Conservation (phyloP, 768 basidiomycete genomes). For the Lactarius vividus region DNA sequence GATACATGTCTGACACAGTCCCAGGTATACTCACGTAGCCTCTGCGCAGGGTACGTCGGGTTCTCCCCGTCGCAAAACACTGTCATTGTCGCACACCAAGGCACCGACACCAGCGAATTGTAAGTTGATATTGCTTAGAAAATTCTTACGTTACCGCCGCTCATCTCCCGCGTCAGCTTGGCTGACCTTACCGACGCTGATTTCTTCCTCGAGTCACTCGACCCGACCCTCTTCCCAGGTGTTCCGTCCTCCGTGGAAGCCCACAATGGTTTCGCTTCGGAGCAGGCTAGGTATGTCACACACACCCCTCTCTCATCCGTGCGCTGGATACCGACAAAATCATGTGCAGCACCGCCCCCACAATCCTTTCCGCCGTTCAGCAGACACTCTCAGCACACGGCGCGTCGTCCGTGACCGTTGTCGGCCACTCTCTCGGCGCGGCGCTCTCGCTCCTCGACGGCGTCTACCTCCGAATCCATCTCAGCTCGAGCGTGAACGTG, state of each 20-base stretch:
- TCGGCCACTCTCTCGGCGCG: conserved; percentile 28
- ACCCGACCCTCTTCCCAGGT: conserved; percentile 50
- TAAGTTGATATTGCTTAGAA: conserved; percentile 19
- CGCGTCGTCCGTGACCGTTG: conserved; percentile 14
- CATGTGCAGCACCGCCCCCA: conserved; percentile 1
- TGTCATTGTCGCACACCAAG: conserved; percentile 41
- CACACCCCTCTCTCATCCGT: not conserved
- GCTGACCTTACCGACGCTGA: conserved; percentile 44
- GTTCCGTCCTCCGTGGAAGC: conserved; percentile 41
- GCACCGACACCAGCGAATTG: conserved; percentile 37
- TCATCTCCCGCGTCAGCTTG: conserved; percentile 30
- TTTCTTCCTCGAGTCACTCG: conserved; percentile 36
- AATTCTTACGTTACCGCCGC: not conserved
- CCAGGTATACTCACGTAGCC: not conserved
- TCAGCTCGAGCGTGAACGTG: conserved; percentile 24
- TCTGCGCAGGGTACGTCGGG: conserved; percentile 51
- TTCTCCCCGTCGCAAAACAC: conserved; percentile 41
- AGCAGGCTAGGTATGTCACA: conserved; percentile 44
- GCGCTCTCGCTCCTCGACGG: conserved; percentile 33
- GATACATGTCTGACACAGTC: not conserved
- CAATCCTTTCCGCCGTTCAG: conserved; percentile 1
- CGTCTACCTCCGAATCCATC: conserved; percentile 29
- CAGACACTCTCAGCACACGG: not conserved
- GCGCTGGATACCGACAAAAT: not conserved
- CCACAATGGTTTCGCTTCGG: conserved; percentile 47